Base-by-base conservation (phyloP, 23 red algal genomes). In the Gracilaria domingensis region DNA sequence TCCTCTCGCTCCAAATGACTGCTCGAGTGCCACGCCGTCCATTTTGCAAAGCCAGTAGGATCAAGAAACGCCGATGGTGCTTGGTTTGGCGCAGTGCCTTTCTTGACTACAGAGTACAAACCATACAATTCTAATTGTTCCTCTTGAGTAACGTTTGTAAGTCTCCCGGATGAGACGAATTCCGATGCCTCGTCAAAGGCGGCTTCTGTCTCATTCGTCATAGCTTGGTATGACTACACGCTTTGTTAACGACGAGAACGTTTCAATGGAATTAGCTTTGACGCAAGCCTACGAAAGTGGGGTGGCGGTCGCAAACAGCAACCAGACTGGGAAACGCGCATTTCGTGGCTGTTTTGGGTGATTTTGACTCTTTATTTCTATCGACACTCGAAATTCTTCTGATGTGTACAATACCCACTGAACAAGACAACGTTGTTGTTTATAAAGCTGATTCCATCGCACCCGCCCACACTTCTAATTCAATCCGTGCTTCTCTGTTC, bases 121-220 rank as follows among this genome's bases (percentile, higher is more conserved):
- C 72, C 86, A 51, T 89, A 89, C 38, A 89, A 35, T 37, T 79
- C 74, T 37, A 89, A 70, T 24, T 80, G 86, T 30, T 89, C 86
- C 12, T 61, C 37, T 66, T 78, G 86, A 14, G 72, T 32, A 17
- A 89, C 28, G 86, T 61, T 79, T 24, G 25, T 50, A 54, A 89
- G 74, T 32, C 18, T 65, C 29, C 86, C 86, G 13, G 86, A 79
- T 36, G 86, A 89, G 2, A 89, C 72, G 54, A 59, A 54, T 23
- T 78, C 8, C 16, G 86, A 44, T 25, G 72, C 74, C 0, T 78
- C 34, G 51, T 78, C 70, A 49, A 89, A 89, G 20, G 32, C 37
- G 28, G 55, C 32, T 49, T 24, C 39, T 5, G 66, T 44, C 39
- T 48, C 76, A 81, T 16, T 58, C 42, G 76, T n/a, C 76, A 81